A percentile compares a stretch with the other conserved stretches of the same genome.
Conservation (phyloP, 192 early-diverging fungal genomes). For the Coemansia sp. region DNA sequence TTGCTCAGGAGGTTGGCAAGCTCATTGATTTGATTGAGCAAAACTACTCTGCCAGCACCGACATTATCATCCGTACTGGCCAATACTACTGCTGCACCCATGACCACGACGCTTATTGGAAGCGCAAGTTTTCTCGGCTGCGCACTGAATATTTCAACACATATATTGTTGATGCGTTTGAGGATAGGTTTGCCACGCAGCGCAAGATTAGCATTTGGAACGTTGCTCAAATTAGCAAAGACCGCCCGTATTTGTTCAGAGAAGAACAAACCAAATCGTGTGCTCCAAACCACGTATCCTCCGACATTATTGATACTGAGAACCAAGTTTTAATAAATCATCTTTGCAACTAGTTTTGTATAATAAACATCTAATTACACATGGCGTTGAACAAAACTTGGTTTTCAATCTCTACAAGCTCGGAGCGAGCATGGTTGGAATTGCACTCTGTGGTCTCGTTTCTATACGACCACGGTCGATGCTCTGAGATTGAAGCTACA, state of each 20-base stretch:
- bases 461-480: conserved; percentile 12
- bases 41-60: conserved; percentile 17
- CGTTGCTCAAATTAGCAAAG: conserved; percentile 36
- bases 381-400: background rate
- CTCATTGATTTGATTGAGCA: conserved; percentile 27
- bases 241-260: conserved; percentile 25
- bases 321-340: conserved; percentile 42
- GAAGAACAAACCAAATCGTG: conserved; percentile 23
- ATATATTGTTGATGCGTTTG: conserved; percentile 25
- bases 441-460: conserved; percentile 8
- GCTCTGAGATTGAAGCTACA: conserved; percentile 39
- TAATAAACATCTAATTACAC: conserved; percentile 2
- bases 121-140: conserved; percentile 35
- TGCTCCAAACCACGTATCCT: conserved; percentile 51
- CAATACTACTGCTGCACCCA: conserved; percentile 59
- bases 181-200: conserved; percentile 3
- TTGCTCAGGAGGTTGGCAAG: conserved; percentile 18
- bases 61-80: conserved; percentile 53
- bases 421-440: conserved; percentile 2
- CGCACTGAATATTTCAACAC: conserved; percentile 23
- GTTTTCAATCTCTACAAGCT: conserved; percentile 1
- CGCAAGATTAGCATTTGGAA: conserved; percentile 41
- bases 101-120: conserved; percentile 32
- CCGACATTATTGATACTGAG: conserved; percentile 53
- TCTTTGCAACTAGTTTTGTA: conserved; percentile 17